Evolutionary conservation across 2,329 filamentous ascomycete genomes (phyloP).

Genomic region (Chlorencoelia australis): DNA sequence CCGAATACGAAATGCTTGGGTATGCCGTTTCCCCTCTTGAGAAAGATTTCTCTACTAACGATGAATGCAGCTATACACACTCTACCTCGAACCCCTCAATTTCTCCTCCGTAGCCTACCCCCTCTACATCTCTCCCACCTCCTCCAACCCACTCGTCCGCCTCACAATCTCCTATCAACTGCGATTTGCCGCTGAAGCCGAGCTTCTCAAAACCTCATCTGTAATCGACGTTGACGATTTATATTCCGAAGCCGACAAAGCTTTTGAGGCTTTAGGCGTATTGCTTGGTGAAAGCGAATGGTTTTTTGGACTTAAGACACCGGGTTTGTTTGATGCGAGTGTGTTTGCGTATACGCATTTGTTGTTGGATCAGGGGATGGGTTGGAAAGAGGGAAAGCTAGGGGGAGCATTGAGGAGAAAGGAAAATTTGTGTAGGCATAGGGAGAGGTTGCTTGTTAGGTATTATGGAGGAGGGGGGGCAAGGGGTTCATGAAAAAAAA

Average conservation of each 20-base stretch:
- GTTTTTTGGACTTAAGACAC: constrained; percentile 45
- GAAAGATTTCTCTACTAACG: background rate
- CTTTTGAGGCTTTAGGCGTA: constrained; percentile 50
- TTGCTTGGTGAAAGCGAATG: constrained; percentile 47
- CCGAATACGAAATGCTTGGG: constrained; percentile 77
- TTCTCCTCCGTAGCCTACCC: constrained; percentile 51
- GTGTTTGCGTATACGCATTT: constrained; percentile 87
- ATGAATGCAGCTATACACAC: constrained; percentile 54
- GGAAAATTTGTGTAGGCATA: constrained; percentile 55
- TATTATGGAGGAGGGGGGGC: constrained; percentile 23
- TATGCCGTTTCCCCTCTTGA: constrained; percentile 29
- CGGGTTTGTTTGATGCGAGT: constrained; percentile 74
- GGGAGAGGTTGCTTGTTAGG: constrained; percentile 41
- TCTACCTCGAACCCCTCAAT: constrained; percentile 69
- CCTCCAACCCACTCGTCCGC: constrained; percentile 51
- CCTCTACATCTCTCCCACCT: constrained; percentile 64
- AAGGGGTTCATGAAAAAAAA: too few species aligned
- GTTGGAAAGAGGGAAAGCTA: constrained; percentile 55
- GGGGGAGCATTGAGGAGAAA: constrained; percentile 44
- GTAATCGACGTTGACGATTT: constrained; percentile 46
- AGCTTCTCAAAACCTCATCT: constrained; percentile 57
- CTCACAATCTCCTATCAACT: constrained; percentile 55
- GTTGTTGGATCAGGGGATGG: constrained; percentile 49
- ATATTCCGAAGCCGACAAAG: constrained; percentile 49
- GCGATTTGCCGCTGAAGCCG: constrained; percentile 59